Evolutionary conservation across 1,284 basidiomycete species (phyloP).

Genomic region (Leccinum fallax): DNA sequence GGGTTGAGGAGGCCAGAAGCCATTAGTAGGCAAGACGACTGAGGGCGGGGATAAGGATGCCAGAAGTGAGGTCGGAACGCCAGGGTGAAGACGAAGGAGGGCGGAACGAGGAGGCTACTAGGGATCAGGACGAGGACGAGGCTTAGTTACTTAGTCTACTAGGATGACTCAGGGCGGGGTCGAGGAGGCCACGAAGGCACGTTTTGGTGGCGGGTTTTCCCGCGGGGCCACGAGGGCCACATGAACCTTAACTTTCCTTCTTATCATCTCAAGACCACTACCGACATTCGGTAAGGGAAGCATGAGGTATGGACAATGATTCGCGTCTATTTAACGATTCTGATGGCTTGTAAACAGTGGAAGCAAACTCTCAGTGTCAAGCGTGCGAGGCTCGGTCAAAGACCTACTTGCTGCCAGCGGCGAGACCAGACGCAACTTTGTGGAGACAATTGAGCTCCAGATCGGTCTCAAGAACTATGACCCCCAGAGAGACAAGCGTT

Average conservation of each 20-base stretch:
- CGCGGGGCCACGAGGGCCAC: conserved; percentile 23
- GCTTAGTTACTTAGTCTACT: no score
- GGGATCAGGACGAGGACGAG: no score
- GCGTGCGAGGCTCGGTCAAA: conserved; percentile 96
- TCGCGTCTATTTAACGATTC: not conserved
- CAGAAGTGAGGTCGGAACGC: no score
- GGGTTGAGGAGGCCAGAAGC: no score
- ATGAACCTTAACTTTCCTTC: conserved; percentile 32
- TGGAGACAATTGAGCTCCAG: conserved; percentile 94
- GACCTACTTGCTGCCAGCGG: conserved; percentile 79
- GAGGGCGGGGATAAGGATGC: no score
- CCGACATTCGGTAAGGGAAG: conserved; percentile 18
- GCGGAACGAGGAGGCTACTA: no score
- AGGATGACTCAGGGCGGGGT: no score
- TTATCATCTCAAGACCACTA: conserved; percentile 24
- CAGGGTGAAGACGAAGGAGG: no score
- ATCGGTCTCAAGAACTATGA: conserved; percentile 99
- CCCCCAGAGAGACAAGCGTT: conserved; percentile 94
- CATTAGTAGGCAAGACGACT: no score
- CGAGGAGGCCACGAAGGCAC: no score
- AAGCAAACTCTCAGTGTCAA: conserved; percentile 93
- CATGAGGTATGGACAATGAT: conserved; percentile 31
- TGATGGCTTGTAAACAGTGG: conserved; percentile 22
- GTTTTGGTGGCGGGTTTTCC: no score
- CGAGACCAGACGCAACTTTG: conserved; percentile 88